phyloP scores from a whole-genome alignment of 2,329 filamentous ascomycete genomes.

The Lachnellula willkommii region DNA sequence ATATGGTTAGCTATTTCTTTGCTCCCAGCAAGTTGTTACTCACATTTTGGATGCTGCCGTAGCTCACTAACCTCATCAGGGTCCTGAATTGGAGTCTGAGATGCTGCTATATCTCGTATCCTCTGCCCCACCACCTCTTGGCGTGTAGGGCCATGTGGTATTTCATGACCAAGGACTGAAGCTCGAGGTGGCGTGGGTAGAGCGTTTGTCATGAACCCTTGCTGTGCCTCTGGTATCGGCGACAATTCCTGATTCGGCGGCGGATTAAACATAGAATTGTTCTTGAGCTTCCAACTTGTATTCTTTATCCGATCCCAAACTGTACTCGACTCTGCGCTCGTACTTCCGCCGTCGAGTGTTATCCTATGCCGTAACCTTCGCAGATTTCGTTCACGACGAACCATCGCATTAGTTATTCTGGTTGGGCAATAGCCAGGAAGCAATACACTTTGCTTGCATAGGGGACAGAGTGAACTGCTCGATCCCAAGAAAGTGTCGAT shows the following conservation, averaged over 20 bases:
- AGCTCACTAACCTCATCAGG: conserved; percentile 16
- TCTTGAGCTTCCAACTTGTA: conserved; percentile 9
- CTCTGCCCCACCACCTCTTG: conserved; percentile 21
- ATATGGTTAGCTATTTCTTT: conserved; percentile 3
- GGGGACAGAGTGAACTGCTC: conserved; percentile 80
- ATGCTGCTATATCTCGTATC: conserved; percentile 23
- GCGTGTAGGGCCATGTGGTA: conserved; percentile 1
- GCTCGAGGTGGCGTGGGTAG: neutral
- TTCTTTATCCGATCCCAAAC: conserved; percentile 8
- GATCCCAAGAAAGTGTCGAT: conserved; percentile 77
- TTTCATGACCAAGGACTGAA: conserved; percentile 2
- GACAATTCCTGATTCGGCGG: neutral
- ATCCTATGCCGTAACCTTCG: conserved; percentile 38
- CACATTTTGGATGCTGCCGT: conserved; percentile 18
- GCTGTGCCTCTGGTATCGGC: conserved; percentile 11
- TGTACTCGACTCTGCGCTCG: neutral
- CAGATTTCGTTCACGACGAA: conserved; percentile 69
- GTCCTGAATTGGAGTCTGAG: conserved; percentile 21
- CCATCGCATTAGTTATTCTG: conserved; percentile 78
- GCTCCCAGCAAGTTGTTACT: neutral
- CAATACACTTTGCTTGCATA: conserved; percentile 81
- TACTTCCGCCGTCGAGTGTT: conserved; percentile 14
- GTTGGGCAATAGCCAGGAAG: conserved; percentile 60
- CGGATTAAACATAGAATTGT: conserved; percentile 2
- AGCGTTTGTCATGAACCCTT: conserved; percentile 11